These are phyloP conservation scores for Solanum chacoense DNA, from an alignment of 305 asterid genomes.

Conservation along the genomic window DNA sequence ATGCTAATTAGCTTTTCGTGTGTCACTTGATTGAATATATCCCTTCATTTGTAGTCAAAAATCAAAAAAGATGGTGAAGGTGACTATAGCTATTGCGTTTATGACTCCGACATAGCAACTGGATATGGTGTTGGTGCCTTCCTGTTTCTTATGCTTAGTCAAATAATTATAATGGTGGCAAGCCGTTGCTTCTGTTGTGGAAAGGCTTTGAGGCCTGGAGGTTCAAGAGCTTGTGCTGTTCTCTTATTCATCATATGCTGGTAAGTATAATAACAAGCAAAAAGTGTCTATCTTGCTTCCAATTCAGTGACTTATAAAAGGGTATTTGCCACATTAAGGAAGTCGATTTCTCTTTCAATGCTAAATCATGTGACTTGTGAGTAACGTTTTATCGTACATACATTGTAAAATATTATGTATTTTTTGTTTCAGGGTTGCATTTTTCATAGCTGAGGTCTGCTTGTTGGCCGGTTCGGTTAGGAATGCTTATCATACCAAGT, in stretches of 20 bases:
- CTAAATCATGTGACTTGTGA: not conserved
- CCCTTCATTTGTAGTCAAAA: slow-evolving; percentile 34
- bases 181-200: slow-evolving; percentile 91
- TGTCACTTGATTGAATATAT: not conserved
- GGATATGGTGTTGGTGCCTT: slow-evolving; percentile 92
- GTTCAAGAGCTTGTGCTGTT: slow-evolving; percentile 86
- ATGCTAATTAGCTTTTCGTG: not conserved
- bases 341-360: not conserved
- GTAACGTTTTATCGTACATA: not conserved
- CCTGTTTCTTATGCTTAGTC: slow-evolving; percentile 69
- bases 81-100: slow-evolving; percentile 38
- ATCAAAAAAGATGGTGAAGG: slow-evolving; percentile 26
- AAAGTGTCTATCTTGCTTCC: not conserved
- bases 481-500: slow-evolving; percentile 85
- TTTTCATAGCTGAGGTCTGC: slow-evolving; percentile 76
- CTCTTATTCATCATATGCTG: slow-evolving; percentile 82
- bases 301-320: not conserved
- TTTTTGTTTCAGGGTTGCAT: slow-evolving; percentile 50
- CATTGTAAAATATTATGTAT: not conserved
- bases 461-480: slow-evolving; percentile 86
- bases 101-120: slow-evolving; percentile 77
- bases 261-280: slow-evolving; percentile 19
- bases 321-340: not conserved
- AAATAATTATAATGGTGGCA: slow-evolving; percentile 56
- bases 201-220: slow-evolving; percentile 66